These are phyloP conservation scores for Coelastrella sp. DNA, from an alignment of 139 green algal genomes.

Conservation along the genomic window DNA sequence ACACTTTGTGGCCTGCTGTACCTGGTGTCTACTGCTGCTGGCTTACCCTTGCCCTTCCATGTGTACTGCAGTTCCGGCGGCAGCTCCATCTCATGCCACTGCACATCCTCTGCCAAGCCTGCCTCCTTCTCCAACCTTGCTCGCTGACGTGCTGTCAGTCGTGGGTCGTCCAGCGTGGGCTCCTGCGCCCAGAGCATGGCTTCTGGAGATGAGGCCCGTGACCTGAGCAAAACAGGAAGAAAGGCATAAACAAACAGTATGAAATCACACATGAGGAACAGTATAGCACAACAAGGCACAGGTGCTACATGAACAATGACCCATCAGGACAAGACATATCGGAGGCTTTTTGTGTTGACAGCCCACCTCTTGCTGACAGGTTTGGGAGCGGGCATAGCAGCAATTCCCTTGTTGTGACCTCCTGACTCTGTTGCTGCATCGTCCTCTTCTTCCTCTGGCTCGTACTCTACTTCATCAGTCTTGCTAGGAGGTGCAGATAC, in stretches of 20 bases:
- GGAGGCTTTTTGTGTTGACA: not conserved
- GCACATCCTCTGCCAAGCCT: slow-evolving; percentile 17
- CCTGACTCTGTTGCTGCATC: slow-evolving; percentile 8
- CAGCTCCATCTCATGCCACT: slow-evolving; percentile 41
- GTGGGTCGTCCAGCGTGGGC: not conserved
- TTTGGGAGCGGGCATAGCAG: slow-evolving; percentile 1
- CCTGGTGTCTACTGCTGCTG: not conserved
- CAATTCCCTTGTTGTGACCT: not conserved
- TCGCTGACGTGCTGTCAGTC: slow-evolving; percentile 33
- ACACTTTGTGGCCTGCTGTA: not conserved
- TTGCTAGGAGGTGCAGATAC: slow-evolving; percentile 16
- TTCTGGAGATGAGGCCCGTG: slow-evolving; percentile 15
- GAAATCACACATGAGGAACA: too few species aligned
- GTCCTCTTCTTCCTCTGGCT: not conserved
- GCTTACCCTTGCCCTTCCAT: slow-evolving; percentile 36
- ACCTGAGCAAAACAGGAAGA: not conserved
- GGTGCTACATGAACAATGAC: too few species aligned
- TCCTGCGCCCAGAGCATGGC: not conserved
- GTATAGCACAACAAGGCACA: too few species aligned
- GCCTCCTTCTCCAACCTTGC: slow-evolving; percentile 34
- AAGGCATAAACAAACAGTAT: not conserved
- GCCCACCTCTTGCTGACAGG: slow-evolving; percentile 11
- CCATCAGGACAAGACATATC: too few species aligned
- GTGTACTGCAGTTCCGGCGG: slow-evolving; percentile 38
- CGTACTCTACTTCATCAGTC: not conserved